Percentiles rank a stretch among this genome's conserved stretches.
phyloP scores from a whole-genome alignment of 371 early-diverging fungal genomes.

The Actinomortierella wolfii region DNA sequence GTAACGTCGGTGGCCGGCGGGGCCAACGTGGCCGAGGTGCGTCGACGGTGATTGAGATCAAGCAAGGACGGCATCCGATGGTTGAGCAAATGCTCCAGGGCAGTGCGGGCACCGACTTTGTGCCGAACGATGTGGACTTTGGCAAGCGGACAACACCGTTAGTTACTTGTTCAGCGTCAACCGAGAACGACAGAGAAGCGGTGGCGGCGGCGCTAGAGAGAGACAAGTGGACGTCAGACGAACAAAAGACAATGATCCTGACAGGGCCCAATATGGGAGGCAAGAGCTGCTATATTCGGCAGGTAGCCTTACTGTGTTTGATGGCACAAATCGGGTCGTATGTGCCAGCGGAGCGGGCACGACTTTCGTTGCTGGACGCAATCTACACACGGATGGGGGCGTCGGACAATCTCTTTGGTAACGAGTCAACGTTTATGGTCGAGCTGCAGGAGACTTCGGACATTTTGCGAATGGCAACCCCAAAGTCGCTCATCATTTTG shows the following conservation, averaged over 20 bases:
- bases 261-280: conserved; percentile 94
- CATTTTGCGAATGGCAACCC: conserved; percentile 85
- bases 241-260: conserved; percentile 47
- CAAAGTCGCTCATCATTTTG: conserved; percentile 88
- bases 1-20: conserved; percentile 14
- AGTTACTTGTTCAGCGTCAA: too few relatives aligned
- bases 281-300: conserved; percentile 91
- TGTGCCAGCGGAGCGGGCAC: conserved; percentile 88
- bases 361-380: conserved; percentile 87
- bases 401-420: conserved; percentile 70
- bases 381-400: conserved; percentile 90
- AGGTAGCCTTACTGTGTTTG: conserved; percentile 70
- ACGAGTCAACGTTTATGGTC: conserved; percentile 98
- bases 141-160: conserved; percentile 50
- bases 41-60: conserved; percentile 42
- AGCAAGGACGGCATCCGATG: conserved; percentile 87
- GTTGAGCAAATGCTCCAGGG: conserved; percentile 75
- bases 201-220: background rate
- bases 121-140: conserved; percentile 76
- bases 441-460: conserved; percentile 96
- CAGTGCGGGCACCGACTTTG: conserved; percentile 64
- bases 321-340: conserved; percentile 95
- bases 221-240: conserved; percentile 5
- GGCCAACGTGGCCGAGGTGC: conserved; percentile 8
- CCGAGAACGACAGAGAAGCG: background rate